These are phyloP conservation scores for Ogataea corticis DNA, from an alignment of 805 yeast genomes.

Conservation along the genomic window DNA sequence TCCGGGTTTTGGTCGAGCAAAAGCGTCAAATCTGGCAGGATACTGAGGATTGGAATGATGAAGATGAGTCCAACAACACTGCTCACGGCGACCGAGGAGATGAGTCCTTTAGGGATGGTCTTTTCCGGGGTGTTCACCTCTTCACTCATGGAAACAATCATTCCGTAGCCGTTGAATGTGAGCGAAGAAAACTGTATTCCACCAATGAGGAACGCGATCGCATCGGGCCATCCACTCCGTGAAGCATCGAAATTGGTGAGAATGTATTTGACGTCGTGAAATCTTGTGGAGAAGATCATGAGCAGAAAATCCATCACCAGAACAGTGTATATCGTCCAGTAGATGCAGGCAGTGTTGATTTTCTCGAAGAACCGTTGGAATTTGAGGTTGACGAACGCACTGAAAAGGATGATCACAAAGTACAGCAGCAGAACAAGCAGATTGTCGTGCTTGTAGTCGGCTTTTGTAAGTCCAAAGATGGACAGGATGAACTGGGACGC, in stretches of 20 bases:
- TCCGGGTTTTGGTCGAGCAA: slow-evolving; percentile 62
- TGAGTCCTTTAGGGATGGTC: slow-evolving; percentile 72
- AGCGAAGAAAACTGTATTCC: slow-evolving; percentile 79
- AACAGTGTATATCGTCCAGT: slow-evolving; percentile 74
- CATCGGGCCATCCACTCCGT: slow-evolving; percentile 74
- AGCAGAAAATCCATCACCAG: slow-evolving; percentile 64
- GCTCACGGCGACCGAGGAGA: slow-evolving; percentile 63
- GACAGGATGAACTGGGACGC: slow-evolving; percentile 75
- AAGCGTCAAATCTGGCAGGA: slow-evolving; percentile 63
- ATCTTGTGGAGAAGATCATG: slow-evolving; percentile 55
- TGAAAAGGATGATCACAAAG: slow-evolving; percentile 53
- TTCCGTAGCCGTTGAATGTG: slow-evolving; percentile 81
- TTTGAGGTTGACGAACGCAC: slow-evolving; percentile 63
- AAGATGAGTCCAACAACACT: slow-evolving; percentile 70
- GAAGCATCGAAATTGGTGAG: slow-evolving; percentile 69
- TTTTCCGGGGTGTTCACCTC: slow-evolving; percentile 76
- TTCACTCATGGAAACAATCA: slow-evolving; percentile 78
- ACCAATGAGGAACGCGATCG: slow-evolving; percentile 73
- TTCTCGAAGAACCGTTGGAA: slow-evolving; percentile 60
- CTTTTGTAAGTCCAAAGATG: slow-evolving; percentile 61
- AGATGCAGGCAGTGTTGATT: slow-evolving; percentile 67
- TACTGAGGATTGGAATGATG: slow-evolving; percentile 68
- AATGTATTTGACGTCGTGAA: slow-evolving; percentile 59
- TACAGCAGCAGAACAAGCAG: slow-evolving; percentile 58
- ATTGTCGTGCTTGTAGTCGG: slow-evolving; percentile 57